Conservation (phyloP, 1,284 basidiomycete species). For the Exsudoporus floridanus region DNA sequence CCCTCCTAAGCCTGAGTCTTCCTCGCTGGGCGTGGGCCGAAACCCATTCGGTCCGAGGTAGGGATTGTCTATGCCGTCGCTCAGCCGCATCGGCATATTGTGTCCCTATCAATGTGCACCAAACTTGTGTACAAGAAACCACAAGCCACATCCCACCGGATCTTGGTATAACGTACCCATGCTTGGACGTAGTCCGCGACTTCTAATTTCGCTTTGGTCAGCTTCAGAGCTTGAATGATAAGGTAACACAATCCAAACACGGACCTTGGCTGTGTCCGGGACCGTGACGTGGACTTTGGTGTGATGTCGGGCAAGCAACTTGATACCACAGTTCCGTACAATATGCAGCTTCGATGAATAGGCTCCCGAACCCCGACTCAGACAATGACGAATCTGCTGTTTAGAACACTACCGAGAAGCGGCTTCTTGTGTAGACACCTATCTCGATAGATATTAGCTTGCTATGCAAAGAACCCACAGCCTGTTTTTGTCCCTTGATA, state of each 20-base stretch:
- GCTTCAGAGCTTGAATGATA: constrained; percentile 42
- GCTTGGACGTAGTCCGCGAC: constrained; percentile 34
- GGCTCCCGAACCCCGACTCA: constrained; percentile 26
- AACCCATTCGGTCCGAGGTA: constrained; percentile 23
- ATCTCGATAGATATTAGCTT: constrained; percentile 43
- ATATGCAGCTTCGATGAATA: constrained; percentile 28
- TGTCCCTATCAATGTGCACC: not conserved
- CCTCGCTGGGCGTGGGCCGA: constrained; percentile 6
- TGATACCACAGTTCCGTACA: constrained; percentile 37
- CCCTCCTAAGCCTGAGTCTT: constrained; percentile 23
- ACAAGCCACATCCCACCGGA: constrained; percentile 18
- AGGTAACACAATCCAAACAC: constrained; percentile 41
- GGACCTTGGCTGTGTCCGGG: constrained; percentile 26
- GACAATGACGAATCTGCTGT: constrained; percentile 32
- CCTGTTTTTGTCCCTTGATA: constrained; percentile 33
- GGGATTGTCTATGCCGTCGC: constrained; percentile 10
- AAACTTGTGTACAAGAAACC: not conserved
- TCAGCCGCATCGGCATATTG: not conserved
- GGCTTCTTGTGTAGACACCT: not conserved
- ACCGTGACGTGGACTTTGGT: constrained; percentile 34
- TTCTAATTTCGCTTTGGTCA: constrained; percentile 35
- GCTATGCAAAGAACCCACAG: constrained; percentile 44
- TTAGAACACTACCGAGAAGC: not conserved
- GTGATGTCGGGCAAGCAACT: constrained; percentile 36
- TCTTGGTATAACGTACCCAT: constrained; percentile 21